Percentiles rank a stretch among this genome's conserved stretches.
Evolutionary conservation across 2,329 filamentous ascomycete species (phyloP).

Genomic region (Hypoxylon sp.): DNA sequence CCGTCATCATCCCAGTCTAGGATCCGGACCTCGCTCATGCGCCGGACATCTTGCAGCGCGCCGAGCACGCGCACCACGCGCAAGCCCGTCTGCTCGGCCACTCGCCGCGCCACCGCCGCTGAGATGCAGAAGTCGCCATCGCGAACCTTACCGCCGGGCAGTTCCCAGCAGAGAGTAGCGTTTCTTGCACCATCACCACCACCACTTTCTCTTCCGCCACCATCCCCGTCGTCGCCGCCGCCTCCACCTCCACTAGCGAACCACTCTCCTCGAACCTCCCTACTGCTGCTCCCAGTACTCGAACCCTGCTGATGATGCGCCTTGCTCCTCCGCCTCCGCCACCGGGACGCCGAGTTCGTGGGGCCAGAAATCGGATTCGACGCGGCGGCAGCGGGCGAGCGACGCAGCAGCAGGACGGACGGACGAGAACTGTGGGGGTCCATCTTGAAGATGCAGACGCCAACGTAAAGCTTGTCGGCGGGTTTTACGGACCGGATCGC

Average conservation of each 20-base stretch:
- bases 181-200: no score
- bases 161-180: slow-evolving; percentile 38
- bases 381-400: slow-evolving; percentile 17
- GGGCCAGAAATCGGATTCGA: background rate
- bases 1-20: slow-evolving; percentile 40
- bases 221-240: background rate
- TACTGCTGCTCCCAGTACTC: background rate
- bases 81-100: slow-evolving; percentile 45
- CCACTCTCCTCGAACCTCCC: background rate
- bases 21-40: slow-evolving; percentile 36
- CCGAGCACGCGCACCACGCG: slow-evolving; percentile 43
- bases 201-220: background rate
- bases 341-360: background rate
- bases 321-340: background rate
- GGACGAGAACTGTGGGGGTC: slow-evolving; percentile 43
- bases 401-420: slow-evolving; percentile 45
- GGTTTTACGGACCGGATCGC: slow-evolving; percentile 26
- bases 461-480: slow-evolving; percentile 42
- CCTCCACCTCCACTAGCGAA: no score
- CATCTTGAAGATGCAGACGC: slow-evolving; percentile 48
- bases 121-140: slow-evolving; percentile 48
- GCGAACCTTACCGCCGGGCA: slow-evolving; percentile 46
- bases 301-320: slow-evolving; percentile 6
- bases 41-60: slow-evolving; percentile 42
- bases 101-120: slow-evolving; percentile 45